Conservation (phyloP, 2,329 filamentous ascomycete genomes). For the Arthrinium phaeospermum region DNA sequence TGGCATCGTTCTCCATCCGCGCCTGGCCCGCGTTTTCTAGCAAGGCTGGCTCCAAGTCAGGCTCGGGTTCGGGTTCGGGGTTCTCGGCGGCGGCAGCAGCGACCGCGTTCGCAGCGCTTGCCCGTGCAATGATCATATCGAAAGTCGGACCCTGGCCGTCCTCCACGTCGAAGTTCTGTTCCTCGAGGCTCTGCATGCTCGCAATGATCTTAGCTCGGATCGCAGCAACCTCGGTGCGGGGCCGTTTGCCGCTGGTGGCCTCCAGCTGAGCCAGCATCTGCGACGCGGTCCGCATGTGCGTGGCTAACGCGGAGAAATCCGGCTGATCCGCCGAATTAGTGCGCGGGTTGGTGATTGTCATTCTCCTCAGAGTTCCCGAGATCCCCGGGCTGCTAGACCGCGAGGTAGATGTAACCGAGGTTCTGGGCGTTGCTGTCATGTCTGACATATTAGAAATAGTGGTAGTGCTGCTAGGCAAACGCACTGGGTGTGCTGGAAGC, state of each 20-base stretch:
- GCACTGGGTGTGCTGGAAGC: conserved; percentile 28
- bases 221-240: conserved; percentile 79
- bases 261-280: conserved; percentile 88
- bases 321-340: conserved; percentile 69
- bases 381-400: conserved; percentile 74
- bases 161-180: conserved; percentile 81
- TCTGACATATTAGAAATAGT: conserved; percentile 60
- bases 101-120: conserved; percentile 55
- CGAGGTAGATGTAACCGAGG: conserved; percentile 71
- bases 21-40: conserved; percentile 78
- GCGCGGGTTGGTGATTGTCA: conserved; percentile 63
- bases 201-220: conserved; percentile 88
- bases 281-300: conserved; percentile 85
- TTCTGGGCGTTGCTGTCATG: conserved; percentile 67
- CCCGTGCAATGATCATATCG: conserved; percentile 80
- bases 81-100: conserved; percentile 36
- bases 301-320: conserved; percentile 82
- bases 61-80: conserved; percentile 19
- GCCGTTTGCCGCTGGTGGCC: conserved; percentile 78
- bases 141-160: conserved; percentile 77
- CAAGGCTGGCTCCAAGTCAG: conserved; percentile 54
- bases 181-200: conserved; percentile 86
- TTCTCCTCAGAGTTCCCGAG: conserved; percentile 64
- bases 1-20: conserved; percentile 88
- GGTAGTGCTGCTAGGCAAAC: conserved; percentile 32